These are phyloP conservation scores for Neurospora sp. DNA, from an alignment of 495 filamentous ascomycete species.

Conservation along the genomic window DNA sequence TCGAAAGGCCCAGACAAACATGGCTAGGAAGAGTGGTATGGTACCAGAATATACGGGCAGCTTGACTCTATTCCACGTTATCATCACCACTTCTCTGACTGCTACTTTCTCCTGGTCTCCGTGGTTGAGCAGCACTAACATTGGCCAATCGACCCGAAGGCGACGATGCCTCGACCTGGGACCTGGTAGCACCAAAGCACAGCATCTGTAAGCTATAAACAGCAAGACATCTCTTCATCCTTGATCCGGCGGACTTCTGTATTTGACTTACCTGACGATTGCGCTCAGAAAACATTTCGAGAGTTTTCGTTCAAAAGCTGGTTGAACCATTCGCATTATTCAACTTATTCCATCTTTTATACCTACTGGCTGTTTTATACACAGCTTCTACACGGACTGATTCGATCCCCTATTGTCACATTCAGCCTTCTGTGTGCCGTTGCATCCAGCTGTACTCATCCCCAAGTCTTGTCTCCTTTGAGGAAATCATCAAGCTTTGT, in stretches of 20 bases:
- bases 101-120: not conserved
- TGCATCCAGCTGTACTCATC: not conserved
- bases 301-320: not conserved
- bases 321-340: not conserved
- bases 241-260: not conserved
- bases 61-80: not conserved
- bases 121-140: not conserved
- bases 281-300: not conserved
- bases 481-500: not conserved
- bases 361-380: not conserved
- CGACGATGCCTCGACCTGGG: not conserved
- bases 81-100: not conserved
- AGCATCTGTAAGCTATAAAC: not conserved
- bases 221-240: not conserved
- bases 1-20: slow-evolving; percentile 1
- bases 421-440: not conserved
- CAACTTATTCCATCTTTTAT: not conserved
- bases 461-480: not conserved
- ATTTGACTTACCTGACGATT: not conserved
- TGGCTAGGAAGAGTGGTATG: not conserved
- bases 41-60: not conserved
- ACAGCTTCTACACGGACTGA: not conserved
- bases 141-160: not conserved
- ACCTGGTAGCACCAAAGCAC: not conserved
- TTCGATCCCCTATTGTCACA: not conserved